Base-by-base conservation (phyloP, 495 filamentous ascomycete genomes). In the Letharia lupina region DNA sequence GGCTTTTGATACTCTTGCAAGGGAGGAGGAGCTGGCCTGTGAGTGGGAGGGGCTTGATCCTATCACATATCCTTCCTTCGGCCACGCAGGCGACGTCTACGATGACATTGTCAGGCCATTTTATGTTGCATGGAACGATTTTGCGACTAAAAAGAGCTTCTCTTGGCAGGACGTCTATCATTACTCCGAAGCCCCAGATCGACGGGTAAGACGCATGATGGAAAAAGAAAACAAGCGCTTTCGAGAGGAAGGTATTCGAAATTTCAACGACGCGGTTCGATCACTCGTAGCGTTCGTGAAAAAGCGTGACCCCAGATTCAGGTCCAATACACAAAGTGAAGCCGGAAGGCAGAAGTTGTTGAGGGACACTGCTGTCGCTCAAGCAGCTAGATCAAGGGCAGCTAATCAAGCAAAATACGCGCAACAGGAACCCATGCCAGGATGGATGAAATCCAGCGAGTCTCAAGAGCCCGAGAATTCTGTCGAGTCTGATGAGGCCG, bases 191-290 rank as follows among this genome's bases (percentile, higher is more conserved):
- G 93, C 93, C 1, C 91, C 90, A 15, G 94, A 99, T 77, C 86
- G 94, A 61, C 84, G 88, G 47, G 77, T 89, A 37, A 85, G 95
- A 67, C 82, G 95, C 60, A 70, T 91, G 66, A 94, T 98, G 86
- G 95, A 97, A 73, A 96, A 96, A 74, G 93, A 96, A 76, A 99
- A 99, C 75, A 90, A 86, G 69, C 87, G 86, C 54, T 76, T 89
- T n/a, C 82, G 94, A 65, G 91, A 96, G 12, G 89, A 90, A 47
- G 90, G 84, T 3, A 85, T 91, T 40, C 84, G 88, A 52, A 89
- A 96, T 65, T 98, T 93, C 77, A 98, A 96, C 76, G 91, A 96
- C 68, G 88, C 90, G 15, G 93, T 99, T n/a, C 75, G 86, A 57
- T 89, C 88, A 1, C 82, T 99, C 18, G 91, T 98, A 16, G 82